A percentile compares a stretch with the other conserved stretches of the same genome.
Conservation (phyloP, 116 monocot species). For the Phalaenopsis hybrid region DNA sequence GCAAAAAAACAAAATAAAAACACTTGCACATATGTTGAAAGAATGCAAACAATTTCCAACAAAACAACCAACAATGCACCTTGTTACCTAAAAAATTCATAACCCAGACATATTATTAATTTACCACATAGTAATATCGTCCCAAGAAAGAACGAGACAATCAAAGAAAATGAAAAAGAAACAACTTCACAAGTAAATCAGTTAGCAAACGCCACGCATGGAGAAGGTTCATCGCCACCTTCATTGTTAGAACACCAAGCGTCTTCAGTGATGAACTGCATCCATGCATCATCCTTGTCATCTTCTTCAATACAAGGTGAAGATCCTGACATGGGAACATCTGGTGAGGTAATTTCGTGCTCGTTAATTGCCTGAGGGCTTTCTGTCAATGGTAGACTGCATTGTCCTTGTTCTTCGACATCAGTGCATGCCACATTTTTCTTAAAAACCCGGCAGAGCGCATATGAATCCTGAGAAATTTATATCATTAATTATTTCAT, state of each 20-base stretch:
- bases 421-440: constrained; percentile 23
- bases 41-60: not conserved
- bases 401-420: constrained; percentile 23
- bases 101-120: not conserved
- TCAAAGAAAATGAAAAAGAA: not conserved
- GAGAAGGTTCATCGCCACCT: constrained; percentile 8
- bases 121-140: not conserved
- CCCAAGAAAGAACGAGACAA: not conserved
- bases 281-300: constrained; percentile 50
- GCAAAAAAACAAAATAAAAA: not conserved
- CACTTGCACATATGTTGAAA: not conserved
- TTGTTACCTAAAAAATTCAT: constrained; percentile 1
- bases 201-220: constrained; percentile 13
- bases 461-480: constrained; percentile 26
- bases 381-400: constrained; percentile 8
- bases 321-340: constrained; percentile 8
- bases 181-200: not conserved
- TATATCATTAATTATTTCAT: not conserved
- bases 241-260: constrained; percentile 26
- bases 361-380: constrained; percentile 11
- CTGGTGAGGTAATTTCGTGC: constrained; percentile 14
- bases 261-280: constrained; percentile 47
- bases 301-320: constrained; percentile 41
- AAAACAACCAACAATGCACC: not conserved
- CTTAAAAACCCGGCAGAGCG: constrained; percentile 39